A percentile compares a stretch with the other conserved stretches of the same genome.
Conservation (phyloP, 768 basidiomycete species). For the Rhodotorula paludigena region DNA sequence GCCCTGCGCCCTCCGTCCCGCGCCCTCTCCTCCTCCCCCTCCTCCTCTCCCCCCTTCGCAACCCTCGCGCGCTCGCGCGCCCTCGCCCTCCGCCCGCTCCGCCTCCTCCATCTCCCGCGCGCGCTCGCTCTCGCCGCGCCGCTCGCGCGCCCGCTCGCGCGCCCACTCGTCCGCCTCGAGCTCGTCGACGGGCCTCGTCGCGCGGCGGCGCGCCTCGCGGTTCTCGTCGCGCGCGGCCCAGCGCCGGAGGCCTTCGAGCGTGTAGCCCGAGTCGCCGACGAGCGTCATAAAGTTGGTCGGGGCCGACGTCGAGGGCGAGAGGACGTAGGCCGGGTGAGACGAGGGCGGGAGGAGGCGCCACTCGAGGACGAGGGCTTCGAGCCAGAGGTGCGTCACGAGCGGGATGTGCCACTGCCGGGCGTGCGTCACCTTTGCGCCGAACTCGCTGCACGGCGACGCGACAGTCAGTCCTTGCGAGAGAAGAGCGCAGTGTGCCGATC, state of each 20-base stretch:
- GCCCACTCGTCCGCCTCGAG: conserved; percentile 13
- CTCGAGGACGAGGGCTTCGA: conserved; percentile 79
- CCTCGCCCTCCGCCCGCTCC: not conserved
- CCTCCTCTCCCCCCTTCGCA: not conserved
- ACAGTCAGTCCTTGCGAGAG: not conserved
- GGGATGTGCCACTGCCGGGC: conserved; percentile 77
- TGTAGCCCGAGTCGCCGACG: conserved; percentile 23
- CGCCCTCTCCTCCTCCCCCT: not conserved
- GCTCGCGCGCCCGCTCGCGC: not conserved
- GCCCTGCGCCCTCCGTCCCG: not conserved
- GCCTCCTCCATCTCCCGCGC: conserved; percentile 1
- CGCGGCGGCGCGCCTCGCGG: not conserved
- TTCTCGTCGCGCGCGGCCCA: conserved; percentile 39
- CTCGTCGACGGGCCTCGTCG: conserved; percentile 13
- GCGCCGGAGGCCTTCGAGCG: conserved; percentile 28
- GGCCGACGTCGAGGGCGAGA: not conserved
- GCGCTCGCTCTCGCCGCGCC: not conserved
- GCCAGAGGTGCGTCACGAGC: conserved; percentile 82
- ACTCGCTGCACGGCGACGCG: conserved; percentile 30
- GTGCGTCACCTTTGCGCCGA: conserved; percentile 62
- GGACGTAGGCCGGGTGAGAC: conserved; percentile 23
- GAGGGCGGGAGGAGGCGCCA: conserved; percentile 53
- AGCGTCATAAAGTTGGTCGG: conserved; percentile 19
- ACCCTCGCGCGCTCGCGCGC: not conserved
- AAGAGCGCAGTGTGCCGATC: not conserved